Evolutionary conservation across 2,329 filamentous ascomycete species (phyloP).

Genomic region (Thielaviopsis cerberus): DNA sequence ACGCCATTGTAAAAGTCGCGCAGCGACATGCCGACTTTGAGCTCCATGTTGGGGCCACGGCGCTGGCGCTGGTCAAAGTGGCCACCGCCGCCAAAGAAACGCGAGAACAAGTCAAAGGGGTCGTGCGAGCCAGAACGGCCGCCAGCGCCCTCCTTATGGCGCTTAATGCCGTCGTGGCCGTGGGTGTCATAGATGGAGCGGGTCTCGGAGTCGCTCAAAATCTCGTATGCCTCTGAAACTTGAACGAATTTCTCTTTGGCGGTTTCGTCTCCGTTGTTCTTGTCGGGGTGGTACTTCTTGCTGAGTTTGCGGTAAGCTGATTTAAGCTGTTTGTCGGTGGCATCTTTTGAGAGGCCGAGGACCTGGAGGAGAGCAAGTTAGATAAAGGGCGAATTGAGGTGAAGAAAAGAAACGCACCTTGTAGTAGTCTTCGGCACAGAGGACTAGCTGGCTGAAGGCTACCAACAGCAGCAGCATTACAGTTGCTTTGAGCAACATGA

Average conservation of each 20-base stretch:
- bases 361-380: slow-evolving; percentile 29
- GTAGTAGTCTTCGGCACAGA: slow-evolving; percentile 58
- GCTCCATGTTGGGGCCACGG: slow-evolving; percentile 74
- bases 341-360: slow-evolving; percentile 60
- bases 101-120: slow-evolving; percentile 87
- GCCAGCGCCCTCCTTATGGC: slow-evolving; percentile 53
- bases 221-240: slow-evolving; percentile 88
- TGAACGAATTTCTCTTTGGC: slow-evolving; percentile 85
- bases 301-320: slow-evolving; percentile 78
- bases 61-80: slow-evolving; percentile 67
- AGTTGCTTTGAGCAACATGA: slow-evolving; percentile 27
- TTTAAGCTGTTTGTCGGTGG: slow-evolving; percentile 77
- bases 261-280: slow-evolving; percentile 70
- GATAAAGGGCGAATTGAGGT: background rate
- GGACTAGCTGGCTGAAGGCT: slow-evolving; percentile 32
- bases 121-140: slow-evolving; percentile 50
- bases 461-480: slow-evolving; percentile 30
- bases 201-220: slow-evolving; percentile 59
- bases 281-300: slow-evolving; percentile 94
- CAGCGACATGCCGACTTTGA: slow-evolving; percentile 60
- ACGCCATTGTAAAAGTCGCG: slow-evolving; percentile 85
- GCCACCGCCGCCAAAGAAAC: slow-evolving; percentile 85
- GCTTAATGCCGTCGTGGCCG: slow-evolving; percentile 76
- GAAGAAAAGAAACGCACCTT: slow-evolving; percentile 32
- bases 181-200: slow-evolving; percentile 87